Evolutionary conservation across 108 stramenopile species (phyloP).

Genomic region (Fragilariopsis cylindrus): DNA sequence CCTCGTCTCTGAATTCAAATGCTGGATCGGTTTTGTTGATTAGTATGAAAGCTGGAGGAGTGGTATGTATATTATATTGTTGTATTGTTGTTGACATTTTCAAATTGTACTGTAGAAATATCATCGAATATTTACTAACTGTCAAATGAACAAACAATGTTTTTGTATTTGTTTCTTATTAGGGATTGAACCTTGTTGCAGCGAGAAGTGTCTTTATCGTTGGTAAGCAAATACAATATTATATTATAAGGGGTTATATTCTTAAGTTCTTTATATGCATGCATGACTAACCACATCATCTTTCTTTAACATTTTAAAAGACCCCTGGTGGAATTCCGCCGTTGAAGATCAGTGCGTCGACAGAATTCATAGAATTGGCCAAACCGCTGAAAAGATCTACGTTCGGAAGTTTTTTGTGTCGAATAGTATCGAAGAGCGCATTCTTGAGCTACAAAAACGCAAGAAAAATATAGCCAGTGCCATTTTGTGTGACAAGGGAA

Average conservation of each 20-base stretch:
- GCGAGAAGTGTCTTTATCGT: conserved; percentile 74
- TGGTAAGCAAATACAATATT: conserved; percentile 1
- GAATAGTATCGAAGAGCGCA: conserved; percentile 82
- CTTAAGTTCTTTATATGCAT: no score
- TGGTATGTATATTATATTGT: conserved; percentile 15
- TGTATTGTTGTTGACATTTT: not conserved
- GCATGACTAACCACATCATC: not conserved
- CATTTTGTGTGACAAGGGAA: conserved; percentile 34
- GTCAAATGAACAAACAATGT: not conserved
- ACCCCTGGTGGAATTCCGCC: conserved; percentile 89
- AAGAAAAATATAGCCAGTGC: conserved; percentile 79
- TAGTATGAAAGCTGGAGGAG: conserved; percentile 83
- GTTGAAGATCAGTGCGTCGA: conserved; percentile 78
- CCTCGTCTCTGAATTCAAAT: conserved; percentile 1
- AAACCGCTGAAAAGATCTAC: conserved; percentile 63
- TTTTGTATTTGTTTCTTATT: not conserved
- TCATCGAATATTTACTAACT: not conserved
- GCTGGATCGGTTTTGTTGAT: conserved; percentile 73
- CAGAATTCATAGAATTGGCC: conserved; percentile 88
- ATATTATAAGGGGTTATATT: no score
- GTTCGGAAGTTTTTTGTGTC: conserved; percentile 81
- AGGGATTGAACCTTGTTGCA: conserved; percentile 73
- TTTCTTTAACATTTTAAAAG: conserved; percentile 21
- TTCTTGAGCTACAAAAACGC: conserved; percentile 66
- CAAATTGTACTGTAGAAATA: not conserved